Percentiles rank a stretch among this genome's conserved stretches.
These are phyloP conservation scores for Colletotrichum sp. DNA, from an alignment of 2,329 filamentous ascomycete genomes.

Conservation along the genomic window DNA sequence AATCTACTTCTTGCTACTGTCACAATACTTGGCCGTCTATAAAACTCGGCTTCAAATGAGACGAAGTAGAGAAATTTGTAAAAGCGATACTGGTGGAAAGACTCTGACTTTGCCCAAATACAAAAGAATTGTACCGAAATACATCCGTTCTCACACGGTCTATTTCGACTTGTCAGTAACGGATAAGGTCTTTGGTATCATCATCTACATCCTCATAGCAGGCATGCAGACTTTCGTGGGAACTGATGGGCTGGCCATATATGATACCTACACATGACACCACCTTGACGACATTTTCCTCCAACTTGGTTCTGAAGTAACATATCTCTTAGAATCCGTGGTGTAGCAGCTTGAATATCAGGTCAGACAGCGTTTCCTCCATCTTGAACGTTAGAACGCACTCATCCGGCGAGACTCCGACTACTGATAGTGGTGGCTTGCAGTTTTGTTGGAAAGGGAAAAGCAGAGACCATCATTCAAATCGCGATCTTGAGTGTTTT, in stretches of 20 bases:
- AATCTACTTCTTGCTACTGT: not conserved
- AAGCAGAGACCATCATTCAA: not conserved
- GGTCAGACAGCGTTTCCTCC: not conserved
- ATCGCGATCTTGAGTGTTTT: not conserved
- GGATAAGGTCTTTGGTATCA: not conserved
- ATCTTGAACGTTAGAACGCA: not conserved
- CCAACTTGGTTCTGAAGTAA: not conserved
- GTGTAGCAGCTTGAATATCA: accelerated
- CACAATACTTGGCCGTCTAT: not conserved
- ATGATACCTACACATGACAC: not conserved
- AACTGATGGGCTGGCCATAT: not conserved
- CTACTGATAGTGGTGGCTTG: not conserved
- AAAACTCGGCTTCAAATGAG: not conserved
- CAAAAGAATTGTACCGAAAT: no score
- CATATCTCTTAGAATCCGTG: not conserved
- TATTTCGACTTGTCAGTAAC: not conserved
- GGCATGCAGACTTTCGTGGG: not conserved
- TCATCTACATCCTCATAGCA: not conserved
- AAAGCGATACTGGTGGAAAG: not conserved
- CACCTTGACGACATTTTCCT: not conserved
- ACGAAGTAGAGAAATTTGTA: not conserved
- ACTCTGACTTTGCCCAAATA: not conserved
- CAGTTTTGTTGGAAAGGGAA: not conserved
- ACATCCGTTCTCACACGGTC: not conserved
- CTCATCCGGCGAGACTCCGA: not conserved